A percentile compares a stretch with the other conserved stretches of the same genome.
These are phyloP conservation scores for Skeletonema menzelii DNA, from an alignment of 108 stramenopile species.

Conservation along the genomic window DNA sequence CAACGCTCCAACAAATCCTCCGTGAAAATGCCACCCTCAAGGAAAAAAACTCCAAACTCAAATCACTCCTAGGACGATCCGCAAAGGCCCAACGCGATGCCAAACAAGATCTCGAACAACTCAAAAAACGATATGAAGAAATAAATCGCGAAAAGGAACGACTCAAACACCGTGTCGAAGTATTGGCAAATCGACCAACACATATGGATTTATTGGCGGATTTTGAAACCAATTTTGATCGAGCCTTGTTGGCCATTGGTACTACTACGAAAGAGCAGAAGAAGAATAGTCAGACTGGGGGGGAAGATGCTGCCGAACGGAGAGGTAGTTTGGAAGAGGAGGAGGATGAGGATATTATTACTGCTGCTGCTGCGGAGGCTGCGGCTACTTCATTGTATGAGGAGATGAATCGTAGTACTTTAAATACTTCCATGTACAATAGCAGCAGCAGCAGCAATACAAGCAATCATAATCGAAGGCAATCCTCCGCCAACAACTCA, in stretches of 20 bases:
- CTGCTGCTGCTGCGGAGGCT: conserved; percentile 5
- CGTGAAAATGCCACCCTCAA: conserved; percentile 72
- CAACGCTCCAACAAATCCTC: conserved; percentile 54
- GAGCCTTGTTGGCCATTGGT: conserved; percentile 64
- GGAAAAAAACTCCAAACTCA: conserved; percentile 83
- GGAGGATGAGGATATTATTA: too few species aligned
- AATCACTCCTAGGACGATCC: conserved; percentile 80
- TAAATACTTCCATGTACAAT: background rate
- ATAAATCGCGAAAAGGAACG: conserved; percentile 59
- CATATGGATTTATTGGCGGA: conserved; percentile 87
- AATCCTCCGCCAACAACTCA: conserved; percentile 11
- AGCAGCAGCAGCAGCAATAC: background rate
- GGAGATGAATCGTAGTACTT: background rate
- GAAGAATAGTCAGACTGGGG: conserved; percentile 73
- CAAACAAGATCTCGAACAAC: conserved; percentile 70
- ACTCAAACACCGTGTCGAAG: conserved; percentile 69
- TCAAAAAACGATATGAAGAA: conserved; percentile 55
- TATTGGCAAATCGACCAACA: conserved; percentile 75
- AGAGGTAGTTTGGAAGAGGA: too few species aligned
- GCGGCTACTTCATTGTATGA: background rate
- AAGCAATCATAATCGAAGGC: conserved; percentile 41
- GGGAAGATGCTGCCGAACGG: conserved; percentile 50
- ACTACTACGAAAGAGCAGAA: too few species aligned
- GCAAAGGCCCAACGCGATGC: conserved; percentile 88
- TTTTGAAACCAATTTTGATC: conserved; percentile 90